phyloP scores from a whole-genome alignment of 1,139 yeast species.

The Nakaseomyces uthaithaninus region DNA sequence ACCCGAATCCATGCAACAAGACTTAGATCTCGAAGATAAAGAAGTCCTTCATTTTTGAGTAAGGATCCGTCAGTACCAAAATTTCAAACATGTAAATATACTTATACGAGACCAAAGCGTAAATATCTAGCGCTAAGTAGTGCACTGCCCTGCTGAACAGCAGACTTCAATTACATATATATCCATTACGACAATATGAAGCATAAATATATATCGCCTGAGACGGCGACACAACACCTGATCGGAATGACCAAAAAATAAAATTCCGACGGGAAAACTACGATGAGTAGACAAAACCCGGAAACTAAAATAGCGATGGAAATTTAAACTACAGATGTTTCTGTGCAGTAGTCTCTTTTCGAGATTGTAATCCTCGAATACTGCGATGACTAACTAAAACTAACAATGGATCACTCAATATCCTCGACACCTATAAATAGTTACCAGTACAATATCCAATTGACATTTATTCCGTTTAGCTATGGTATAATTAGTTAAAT shows the following conservation, averaged over 20 bases:
- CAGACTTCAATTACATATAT: too few relatives aligned
- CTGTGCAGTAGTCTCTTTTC: neutral
- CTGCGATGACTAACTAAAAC: neutral
- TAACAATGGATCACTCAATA: too few relatives aligned
- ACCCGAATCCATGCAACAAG: neutral
- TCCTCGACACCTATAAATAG: too few relatives aligned
- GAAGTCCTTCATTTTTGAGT: neutral
- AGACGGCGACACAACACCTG: neutral
- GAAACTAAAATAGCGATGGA: neutral
- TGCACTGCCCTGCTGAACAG: too few relatives aligned
- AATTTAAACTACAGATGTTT: neutral
- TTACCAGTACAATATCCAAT: too few relatives aligned
- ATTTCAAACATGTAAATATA: conserved; percentile 1
- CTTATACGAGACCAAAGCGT: neutral
- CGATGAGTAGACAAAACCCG: too few relatives aligned
- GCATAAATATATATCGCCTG: neutral
- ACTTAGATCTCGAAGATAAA: neutral
- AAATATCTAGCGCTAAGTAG: neutral
- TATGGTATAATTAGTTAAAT: too few relatives aligned
- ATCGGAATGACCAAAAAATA: too few relatives aligned
- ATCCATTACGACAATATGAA: too few relatives aligned
- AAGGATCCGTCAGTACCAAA: neutral
- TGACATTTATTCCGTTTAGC: too few relatives aligned
- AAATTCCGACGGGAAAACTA: neutral
- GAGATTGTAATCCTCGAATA: neutral